Evolutionary conservation across 2,329 filamentous ascomycete species (phyloP).

Genomic region (Xylariomycetidae sp.): DNA sequence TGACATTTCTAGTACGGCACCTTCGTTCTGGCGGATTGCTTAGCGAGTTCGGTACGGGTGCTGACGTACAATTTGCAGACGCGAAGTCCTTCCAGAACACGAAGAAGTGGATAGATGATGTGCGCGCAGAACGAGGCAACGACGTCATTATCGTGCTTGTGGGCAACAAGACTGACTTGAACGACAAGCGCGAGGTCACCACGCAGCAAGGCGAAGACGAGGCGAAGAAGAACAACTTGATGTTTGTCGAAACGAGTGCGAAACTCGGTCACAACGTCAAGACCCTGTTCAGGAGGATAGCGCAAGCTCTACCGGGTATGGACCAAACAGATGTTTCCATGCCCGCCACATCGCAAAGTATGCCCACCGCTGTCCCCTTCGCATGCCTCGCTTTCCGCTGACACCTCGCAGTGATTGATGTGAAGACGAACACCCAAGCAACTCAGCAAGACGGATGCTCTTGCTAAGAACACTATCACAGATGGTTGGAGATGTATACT

Average conservation of each 20-base stretch:
- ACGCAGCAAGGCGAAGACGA: slow-evolving; percentile 96
- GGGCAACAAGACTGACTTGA: slow-evolving; percentile 98
- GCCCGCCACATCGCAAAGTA: slow-evolving; percentile 71
- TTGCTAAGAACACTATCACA: slow-evolving; percentile 38
- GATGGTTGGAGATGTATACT: too few species aligned
- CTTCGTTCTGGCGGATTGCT: background rate
- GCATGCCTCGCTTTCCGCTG: slow-evolving; percentile 12
- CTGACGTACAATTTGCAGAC: slow-evolving; percentile 41
- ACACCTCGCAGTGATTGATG: slow-evolving; percentile 70
- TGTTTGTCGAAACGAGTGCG: slow-evolving; percentile 98
- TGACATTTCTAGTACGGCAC: slow-evolving; percentile 75
- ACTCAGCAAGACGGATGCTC: slow-evolving; percentile 68
- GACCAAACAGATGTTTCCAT: slow-evolving; percentile 79
- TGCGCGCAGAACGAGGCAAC: slow-evolving; percentile 90
- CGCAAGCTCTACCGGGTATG: slow-evolving; percentile 95
- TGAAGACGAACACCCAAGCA: slow-evolving; percentile 72
- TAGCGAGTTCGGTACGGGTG: slow-evolving; percentile 5
- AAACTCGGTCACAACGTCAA: slow-evolving; percentile 99
- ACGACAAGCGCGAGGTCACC: slow-evolving; percentile 96
- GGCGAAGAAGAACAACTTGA: slow-evolving; percentile 93
- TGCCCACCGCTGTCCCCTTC: background rate
- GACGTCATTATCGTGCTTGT: slow-evolving; percentile 98
- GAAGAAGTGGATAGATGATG: slow-evolving; percentile 98
- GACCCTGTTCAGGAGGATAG: slow-evolving; percentile 94
- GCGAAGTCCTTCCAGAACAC: slow-evolving; percentile 98